phyloP scores from a whole-genome alignment of 495 filamentous ascomycete species.

The Pseudomonodictys pantanalensis region DNA sequence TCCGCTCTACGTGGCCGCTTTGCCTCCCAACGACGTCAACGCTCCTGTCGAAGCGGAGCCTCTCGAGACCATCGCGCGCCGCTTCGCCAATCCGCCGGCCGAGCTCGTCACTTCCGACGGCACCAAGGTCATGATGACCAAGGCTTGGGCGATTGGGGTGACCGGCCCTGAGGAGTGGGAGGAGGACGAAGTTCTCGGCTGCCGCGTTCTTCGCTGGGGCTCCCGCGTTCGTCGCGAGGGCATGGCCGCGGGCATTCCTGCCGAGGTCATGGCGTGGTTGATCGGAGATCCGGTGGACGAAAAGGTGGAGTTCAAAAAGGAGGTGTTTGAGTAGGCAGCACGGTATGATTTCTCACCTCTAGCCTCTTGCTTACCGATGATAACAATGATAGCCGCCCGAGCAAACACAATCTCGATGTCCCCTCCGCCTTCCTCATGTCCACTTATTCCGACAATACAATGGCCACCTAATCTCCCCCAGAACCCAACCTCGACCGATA shows the following conservation, averaged over 20 bases:
- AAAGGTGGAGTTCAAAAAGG: neutral
- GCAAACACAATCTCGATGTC: no score
- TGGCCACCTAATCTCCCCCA: constrained; percentile 39
- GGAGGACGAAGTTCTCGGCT: neutral
- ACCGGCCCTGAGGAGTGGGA: neutral
- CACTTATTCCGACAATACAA: no score
- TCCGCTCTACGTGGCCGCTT: neutral
- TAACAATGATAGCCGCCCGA: no score
- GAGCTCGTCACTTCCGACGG: neutral
- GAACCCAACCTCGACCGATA: constrained; percentile 81
- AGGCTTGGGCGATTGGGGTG: neutral
- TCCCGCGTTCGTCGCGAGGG: neutral
- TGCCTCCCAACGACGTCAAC: neutral
- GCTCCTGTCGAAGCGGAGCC: neutral
- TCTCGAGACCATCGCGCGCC: neutral
- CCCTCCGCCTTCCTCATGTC: no score
- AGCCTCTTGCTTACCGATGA: no score
- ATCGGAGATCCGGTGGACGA: neutral
- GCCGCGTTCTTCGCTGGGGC: neutral
- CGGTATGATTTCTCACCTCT: no score
- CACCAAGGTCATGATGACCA: neutral
- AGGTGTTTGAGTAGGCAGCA: no score
- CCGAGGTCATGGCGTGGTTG: neutral
- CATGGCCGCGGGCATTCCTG: neutral
- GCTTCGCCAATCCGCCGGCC: neutral